Evolutionary conservation across 2,329 filamentous ascomycete species (phyloP).

Genomic region (Ascochyta koolunga): DNA sequence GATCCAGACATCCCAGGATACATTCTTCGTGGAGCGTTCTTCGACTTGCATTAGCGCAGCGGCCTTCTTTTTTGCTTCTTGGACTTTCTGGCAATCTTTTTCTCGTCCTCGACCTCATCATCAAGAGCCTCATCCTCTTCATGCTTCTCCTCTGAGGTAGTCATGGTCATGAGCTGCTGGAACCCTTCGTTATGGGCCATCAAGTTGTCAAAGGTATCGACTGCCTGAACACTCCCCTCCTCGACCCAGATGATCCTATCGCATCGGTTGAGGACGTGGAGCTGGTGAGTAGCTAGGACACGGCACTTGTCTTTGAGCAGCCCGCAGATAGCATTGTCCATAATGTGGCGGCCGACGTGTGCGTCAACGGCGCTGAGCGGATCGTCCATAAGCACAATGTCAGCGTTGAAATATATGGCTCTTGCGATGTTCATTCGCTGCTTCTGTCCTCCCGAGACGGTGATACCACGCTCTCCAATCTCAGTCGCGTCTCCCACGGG

Average conservation of each 20-base stretch:
- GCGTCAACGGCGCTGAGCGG: constrained; percentile 64
- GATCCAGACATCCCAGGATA: constrained; percentile 79
- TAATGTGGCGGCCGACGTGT: constrained; percentile 73
- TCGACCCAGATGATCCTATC: constrained; percentile 96
- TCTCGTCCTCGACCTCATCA: constrained; percentile 65
- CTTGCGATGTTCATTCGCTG: constrained; percentile 93
- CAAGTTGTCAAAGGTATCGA: constrained; percentile 88
- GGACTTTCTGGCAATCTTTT: constrained; percentile 57
- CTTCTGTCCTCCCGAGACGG: constrained; percentile 93
- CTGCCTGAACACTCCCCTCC: constrained; percentile 77
- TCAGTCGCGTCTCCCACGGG: constrained; percentile 87
- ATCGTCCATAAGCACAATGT: constrained; percentile 69
- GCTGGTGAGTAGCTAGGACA: constrained; percentile 90
- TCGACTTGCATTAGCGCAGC: constrained; percentile 73
- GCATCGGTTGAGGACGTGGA: constrained; percentile 88
- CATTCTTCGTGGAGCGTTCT: constrained; percentile 74
- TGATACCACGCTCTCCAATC: constrained; percentile 94
- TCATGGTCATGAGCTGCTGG: constrained; percentile 80
- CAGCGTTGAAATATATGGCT: constrained; percentile 69
- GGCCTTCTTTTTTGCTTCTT: constrained; percentile 56
- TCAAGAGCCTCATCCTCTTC: constrained; percentile 57
- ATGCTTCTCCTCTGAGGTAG: constrained; percentile 65
- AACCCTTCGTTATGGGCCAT: constrained; percentile 82
- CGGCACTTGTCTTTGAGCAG: constrained; percentile 87
- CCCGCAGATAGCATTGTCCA: constrained; percentile 92